Percentiles rank a stretch among this genome's conserved stretches.
Conservation (phyloP, 2,329 filamentous ascomycete genomes). For the Chrysosporium keratinophilum region DNA sequence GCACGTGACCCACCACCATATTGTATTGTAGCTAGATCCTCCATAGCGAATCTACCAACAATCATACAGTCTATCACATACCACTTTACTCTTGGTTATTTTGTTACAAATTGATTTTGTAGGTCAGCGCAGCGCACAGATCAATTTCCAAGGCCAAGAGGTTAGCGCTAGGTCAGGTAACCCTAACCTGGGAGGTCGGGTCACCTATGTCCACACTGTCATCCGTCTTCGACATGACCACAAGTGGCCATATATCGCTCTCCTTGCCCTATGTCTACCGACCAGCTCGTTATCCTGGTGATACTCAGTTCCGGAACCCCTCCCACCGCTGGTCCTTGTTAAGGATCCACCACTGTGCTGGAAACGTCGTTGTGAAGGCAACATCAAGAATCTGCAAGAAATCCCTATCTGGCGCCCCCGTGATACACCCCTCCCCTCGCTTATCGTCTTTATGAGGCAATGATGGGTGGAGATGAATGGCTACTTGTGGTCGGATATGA, state of each 20-base stretch:
- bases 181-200: slow-evolving; percentile 14
- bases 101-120: too few species aligned
- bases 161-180: too few species aligned
- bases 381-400: slow-evolving; percentile 13
- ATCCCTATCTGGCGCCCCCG: slow-evolving; percentile 19
- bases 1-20: too few species aligned
- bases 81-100: too few species aligned
- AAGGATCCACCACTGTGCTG: slow-evolving; percentile 12
- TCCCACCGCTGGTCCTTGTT: slow-evolving; percentile 7
- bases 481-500: background rate
- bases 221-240: slow-evolving; percentile 16
- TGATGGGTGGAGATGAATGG: slow-evolving; percentile 16
- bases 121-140: too few species aligned
- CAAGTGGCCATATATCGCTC: slow-evolving; percentile 15
- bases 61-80: too few species aligned
- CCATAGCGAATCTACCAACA: too few species aligned
- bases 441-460: slow-evolving; percentile 19
- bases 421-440: slow-evolving; percentile 20
- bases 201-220: too few species aligned
- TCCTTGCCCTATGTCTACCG: slow-evolving; percentile 18
- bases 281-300: slow-evolving; percentile 5
- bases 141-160: too few species aligned
- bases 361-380: slow-evolving; percentile 6
- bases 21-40: too few species aligned
- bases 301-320: slow-evolving; percentile 12